Percentiles rank a stretch among this genome's conserved stretches.
phyloP scores from a whole-genome alignment of 2,329 filamentous ascomycete species.

The Clarireedia paspali region DNA sequence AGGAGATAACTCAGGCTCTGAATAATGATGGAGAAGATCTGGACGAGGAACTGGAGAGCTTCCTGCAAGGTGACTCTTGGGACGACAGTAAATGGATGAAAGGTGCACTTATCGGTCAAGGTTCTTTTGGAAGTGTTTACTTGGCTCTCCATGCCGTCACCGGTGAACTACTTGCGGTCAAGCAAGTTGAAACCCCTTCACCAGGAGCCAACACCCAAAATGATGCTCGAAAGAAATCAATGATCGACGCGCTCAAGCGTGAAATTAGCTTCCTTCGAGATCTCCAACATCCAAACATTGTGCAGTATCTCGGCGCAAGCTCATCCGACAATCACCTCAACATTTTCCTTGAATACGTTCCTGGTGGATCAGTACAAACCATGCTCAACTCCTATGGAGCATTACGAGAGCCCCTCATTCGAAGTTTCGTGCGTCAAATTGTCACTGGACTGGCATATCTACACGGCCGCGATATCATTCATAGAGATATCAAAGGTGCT shows the following conservation, averaged over 20 bases:
- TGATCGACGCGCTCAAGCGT: slow-evolving; percentile 95
- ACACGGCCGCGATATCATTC: slow-evolving; percentile 91
- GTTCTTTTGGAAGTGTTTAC: slow-evolving; percentile 94
- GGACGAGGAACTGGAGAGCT: slow-evolving; percentile 83
- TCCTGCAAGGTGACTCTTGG: slow-evolving; percentile 88
- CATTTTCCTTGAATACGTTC: slow-evolving; percentile 99
- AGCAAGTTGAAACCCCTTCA: slow-evolving; percentile 88
- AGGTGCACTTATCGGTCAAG: slow-evolving; percentile 91
- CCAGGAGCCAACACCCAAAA: slow-evolving; percentile 70
- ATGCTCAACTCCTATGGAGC: slow-evolving; percentile 99
- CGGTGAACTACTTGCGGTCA: slow-evolving; percentile 94
- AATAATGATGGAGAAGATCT: slow-evolving; percentile 87
- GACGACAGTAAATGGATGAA: slow-evolving; percentile 99
- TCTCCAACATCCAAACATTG: slow-evolving; percentile 92
- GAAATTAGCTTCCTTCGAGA: slow-evolving; percentile 93
- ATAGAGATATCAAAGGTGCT: slow-evolving; percentile 97
- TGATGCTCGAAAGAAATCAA: slow-evolving; percentile 89
- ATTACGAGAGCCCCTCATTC: slow-evolving; percentile 83
- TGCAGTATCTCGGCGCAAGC: slow-evolving; percentile 94
- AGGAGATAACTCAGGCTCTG: slow-evolving; percentile 77
- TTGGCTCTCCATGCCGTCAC: slow-evolving; percentile 92
- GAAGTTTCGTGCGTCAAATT: slow-evolving; percentile 96
- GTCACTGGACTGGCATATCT: slow-evolving; percentile 87
- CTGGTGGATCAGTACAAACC: slow-evolving; percentile 91
- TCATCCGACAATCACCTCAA: slow-evolving; percentile 88